Percentiles rank a stretch among this genome's conserved stretches.
Conservation (phyloP, 2,329 filamentous ascomycete genomes). For the Calonectria multiphialidica region DNA sequence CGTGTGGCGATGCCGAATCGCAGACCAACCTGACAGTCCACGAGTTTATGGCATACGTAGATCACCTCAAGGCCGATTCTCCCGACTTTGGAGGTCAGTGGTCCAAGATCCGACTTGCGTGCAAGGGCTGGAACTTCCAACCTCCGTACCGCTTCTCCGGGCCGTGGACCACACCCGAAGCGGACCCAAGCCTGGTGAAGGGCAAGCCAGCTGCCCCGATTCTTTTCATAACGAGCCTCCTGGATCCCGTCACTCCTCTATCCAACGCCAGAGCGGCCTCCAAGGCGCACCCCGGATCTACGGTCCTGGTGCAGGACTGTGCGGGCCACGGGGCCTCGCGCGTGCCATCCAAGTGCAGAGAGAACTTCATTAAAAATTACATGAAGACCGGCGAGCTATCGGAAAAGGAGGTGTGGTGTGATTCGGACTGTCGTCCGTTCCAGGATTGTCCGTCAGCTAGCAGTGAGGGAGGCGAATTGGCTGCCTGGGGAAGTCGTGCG, state of each 20-base stretch:
- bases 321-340: conserved; percentile 43
- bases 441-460: background rate
- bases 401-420: background rate
- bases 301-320: conserved; percentile 45
- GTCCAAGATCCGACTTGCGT: conserved; percentile 53
- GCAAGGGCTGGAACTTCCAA: conserved; percentile 52
- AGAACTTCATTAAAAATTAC: background rate
- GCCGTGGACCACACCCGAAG: conserved; percentile 46
- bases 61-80: conserved; percentile 40
- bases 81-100: conserved; percentile 48
- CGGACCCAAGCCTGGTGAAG: conserved; percentile 30
- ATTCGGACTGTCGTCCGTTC: conserved; percentile 4
- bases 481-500: background rate
- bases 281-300: conserved; percentile 41
- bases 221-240: background rate
- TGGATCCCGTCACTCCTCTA: conserved; percentile 51
- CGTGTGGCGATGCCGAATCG: conserved; percentile 52
- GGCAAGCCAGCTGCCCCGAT: conserved; percentile 54
- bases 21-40: conserved; percentile 34
- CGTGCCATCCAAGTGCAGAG: background rate
- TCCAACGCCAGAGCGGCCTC: conserved; percentile 49
- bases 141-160: conserved; percentile 56
- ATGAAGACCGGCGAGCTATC: background rate
- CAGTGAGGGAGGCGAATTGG: background rate
- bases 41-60: conserved; percentile 46